Evolutionary conservation across 148 eudicot genomes (phyloP).

Genomic region (Beta vulgaris): DNA sequence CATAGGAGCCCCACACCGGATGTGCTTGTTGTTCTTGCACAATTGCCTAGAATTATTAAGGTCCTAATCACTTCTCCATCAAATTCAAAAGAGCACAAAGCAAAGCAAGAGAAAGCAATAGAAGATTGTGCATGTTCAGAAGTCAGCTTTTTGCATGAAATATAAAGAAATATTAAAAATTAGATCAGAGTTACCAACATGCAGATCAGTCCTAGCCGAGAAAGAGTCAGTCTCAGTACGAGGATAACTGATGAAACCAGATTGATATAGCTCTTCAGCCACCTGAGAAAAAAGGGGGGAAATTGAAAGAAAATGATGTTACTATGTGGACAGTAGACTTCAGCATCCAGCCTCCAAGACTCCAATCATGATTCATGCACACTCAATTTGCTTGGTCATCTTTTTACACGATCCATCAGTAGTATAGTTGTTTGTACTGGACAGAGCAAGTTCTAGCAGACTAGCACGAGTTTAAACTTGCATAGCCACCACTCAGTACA

Average conservation of each 20-base stretch:
- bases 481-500: not conserved
- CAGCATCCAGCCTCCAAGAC: not conserved
- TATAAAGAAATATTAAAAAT: not conserved
- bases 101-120: not conserved
- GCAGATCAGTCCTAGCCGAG: slow-evolving; percentile 70
- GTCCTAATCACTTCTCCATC: slow-evolving; percentile 5
- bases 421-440: not conserved
- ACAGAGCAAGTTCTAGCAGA: too few species aligned
- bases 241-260: slow-evolving; percentile 98
- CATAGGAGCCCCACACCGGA: slow-evolving; percentile 89
- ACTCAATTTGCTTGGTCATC: not conserved
- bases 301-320: slow-evolving; percentile 3
- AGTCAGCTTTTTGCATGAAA: not conserved
- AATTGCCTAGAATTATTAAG: slow-evolving; percentile 43
- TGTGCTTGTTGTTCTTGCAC: slow-evolving; percentile 93
- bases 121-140: not conserved
- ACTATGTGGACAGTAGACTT: not conserved
- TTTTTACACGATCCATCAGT: not conserved
- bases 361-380: too few species aligned
- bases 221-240: slow-evolving; percentile 95
- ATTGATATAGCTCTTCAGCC: slow-evolving; percentile 94
- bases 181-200: slow-evolving; percentile 46
- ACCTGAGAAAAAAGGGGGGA: slow-evolving; percentile 40
- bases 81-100: not conserved
- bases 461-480: not conserved